Base-by-base conservation (phyloP, 176 grass and related monocot species). In the Oryza brachyantha region DNA sequence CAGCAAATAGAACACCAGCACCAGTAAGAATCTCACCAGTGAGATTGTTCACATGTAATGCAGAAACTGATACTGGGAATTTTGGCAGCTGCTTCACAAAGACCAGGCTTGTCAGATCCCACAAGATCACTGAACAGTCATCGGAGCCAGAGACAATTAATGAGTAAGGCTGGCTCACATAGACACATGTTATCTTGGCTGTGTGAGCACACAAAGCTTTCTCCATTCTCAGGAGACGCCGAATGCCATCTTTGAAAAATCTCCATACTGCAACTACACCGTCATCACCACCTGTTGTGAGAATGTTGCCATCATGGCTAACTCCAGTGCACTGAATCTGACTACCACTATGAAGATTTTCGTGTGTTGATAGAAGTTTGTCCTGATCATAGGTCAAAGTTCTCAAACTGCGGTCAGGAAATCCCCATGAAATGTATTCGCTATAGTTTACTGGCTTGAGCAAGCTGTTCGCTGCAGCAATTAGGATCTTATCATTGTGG, bases 251-350 rank as follows among this genome's bases (percentile, higher is more conserved):
- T 69, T 92, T 95, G 7, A 93, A 86, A 85, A 99, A 95, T 81
- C 88, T 87, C 96, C 96, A 95, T 12, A 99, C 96, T 40, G 92
- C 69, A 76, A 95, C 90, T 61, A 92, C 90, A 55, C 96, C 96
- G 3, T 99, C 96, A 63, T 93, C 92, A 61, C 87, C 96, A 64
- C 96, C 96, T 46, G 92, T 95, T 57, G 82, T 78, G 75, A 99
- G 86, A 86, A 91, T 85, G 70, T 95, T 93, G 64, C 96, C 92
- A 65, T 99, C 92, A 73, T 96, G 96, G 79, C 88, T 99, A 70
- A 99, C 89, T 76, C 96, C 96, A 59, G 88, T 86, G 89, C 96
- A 96, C 72, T 96, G 92, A 60, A 99, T 99, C 78, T 96, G 92
- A 84, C 89, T 88, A 50, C 90, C 86, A 79, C 92, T 88, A 79